Conservation (phyloP, 768 basidiomycete genomes). For the Calocybe cyanea region DNA sequence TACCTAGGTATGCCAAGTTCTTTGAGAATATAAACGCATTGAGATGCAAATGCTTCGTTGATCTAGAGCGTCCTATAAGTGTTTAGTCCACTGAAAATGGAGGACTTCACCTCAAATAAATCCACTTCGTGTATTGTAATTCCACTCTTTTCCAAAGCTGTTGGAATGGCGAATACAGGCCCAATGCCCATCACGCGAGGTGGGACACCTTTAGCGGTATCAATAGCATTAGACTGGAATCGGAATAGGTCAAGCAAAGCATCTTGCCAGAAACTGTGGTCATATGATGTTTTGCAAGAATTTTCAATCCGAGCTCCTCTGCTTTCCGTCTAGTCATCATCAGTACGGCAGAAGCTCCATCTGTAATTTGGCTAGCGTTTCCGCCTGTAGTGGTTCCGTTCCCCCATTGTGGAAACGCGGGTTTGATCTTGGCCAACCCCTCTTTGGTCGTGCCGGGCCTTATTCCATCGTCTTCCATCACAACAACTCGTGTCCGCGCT, state of each 20-base stretch:
- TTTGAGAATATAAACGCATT: slow-evolving; percentile 71
- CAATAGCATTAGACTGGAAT: too few species aligned
- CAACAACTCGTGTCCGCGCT: slow-evolving; percentile 34
- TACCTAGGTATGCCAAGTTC: slow-evolving; percentile 54
- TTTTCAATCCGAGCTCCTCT: slow-evolving; percentile 47
- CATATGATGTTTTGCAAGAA: not conserved
- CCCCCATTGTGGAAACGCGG: slow-evolving; percentile 85
- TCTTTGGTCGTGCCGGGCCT: slow-evolving; percentile 71
- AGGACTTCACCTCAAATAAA: not conserved
- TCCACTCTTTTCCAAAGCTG: slow-evolving; percentile 64
- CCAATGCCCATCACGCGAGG: slow-evolving; percentile 90
- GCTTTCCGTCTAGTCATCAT: slow-evolving; percentile 46
- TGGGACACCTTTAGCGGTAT: slow-evolving; percentile 46
- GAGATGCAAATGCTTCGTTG: slow-evolving; percentile 90
- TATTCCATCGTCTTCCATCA: slow-evolving; percentile 75
- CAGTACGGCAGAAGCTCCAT: slow-evolving; percentile 65
- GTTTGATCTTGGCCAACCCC: slow-evolving; percentile 54
- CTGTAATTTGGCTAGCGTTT: slow-evolving; percentile 83
- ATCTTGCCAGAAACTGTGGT: too few species aligned
- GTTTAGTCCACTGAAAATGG: not conserved
- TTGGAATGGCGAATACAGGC: slow-evolving; percentile 80
- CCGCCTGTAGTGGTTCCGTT: slow-evolving; percentile 73
- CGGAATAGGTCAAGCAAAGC: not conserved
- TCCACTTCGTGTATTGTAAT: slow-evolving; percentile 66
- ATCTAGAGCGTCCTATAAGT: slow-evolving; percentile 49